These are phyloP conservation scores for Phylloporus sp. DNA, from an alignment of 1,284 basidiomycete genomes.

Conservation along the genomic window DNA sequence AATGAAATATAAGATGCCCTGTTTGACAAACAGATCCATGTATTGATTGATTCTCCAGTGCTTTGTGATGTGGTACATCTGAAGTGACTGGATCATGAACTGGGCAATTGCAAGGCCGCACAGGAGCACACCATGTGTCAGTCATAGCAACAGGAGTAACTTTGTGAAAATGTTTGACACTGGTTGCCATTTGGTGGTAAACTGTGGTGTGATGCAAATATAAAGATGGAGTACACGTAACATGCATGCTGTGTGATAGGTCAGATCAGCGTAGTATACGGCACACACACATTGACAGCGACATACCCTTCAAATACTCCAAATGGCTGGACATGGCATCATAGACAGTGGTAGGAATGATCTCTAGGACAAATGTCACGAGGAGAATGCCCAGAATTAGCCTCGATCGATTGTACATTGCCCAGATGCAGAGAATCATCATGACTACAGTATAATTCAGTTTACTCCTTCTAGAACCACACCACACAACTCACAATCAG, in stretches of 20 bases:
- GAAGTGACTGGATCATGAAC: not conserved
- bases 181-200: no score
- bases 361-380: not conserved
- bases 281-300: no score
- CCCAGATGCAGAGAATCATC: conserved; percentile 1
- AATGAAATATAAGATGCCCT: not conserved
- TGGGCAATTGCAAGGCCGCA: not conserved
- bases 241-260: not conserved
- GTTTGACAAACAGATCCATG: not conserved
- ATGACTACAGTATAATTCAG: not conserved
- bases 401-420: not conserved
- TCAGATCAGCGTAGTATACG: no score
- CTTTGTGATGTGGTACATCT: not conserved
- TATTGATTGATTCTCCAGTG: conserved; percentile 1
- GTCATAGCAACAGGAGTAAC: no score
- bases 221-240: no score
- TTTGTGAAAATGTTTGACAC: no score
- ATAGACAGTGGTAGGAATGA: not conserved
- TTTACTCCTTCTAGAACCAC: not conserved
- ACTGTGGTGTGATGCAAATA: no score
- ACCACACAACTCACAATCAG: not conserved
- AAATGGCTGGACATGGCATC: no score
- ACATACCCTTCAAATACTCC: no score
- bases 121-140: not conserved
- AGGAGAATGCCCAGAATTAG: not conserved